These are phyloP conservation scores for Monsonia emarginata DNA, from an alignment of 441 rosid species.

Conservation along the genomic window DNA sequence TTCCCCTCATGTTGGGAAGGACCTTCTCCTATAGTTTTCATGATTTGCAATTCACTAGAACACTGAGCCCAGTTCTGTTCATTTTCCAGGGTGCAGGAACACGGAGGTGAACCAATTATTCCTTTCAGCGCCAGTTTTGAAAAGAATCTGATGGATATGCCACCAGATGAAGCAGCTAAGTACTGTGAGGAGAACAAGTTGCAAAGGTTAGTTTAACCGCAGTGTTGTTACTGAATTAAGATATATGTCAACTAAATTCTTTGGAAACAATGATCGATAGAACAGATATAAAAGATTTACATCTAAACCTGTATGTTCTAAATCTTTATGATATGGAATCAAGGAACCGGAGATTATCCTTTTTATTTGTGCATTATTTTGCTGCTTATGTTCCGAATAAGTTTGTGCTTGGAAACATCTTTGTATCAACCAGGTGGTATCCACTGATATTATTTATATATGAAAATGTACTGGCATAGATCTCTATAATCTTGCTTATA, in stretches of 20 bases:
- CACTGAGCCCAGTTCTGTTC: not conserved
- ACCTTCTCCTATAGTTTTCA: not conserved
- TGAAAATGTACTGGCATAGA: not conserved
- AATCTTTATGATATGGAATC: not conserved
- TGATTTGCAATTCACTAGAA: not conserved
- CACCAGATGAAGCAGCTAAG: slow-evolving; percentile 59
- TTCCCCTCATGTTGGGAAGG: not conserved
- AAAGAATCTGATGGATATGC: slow-evolving; percentile 71
- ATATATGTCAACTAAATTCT: slow-evolving; percentile 8
- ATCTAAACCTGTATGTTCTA: not conserved
- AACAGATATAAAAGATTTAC: not conserved
- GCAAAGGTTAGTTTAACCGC: slow-evolving; percentile 59
- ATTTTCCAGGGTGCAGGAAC: slow-evolving; percentile 82
- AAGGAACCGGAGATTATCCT: no score
- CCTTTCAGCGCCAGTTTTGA: slow-evolving; percentile 84
- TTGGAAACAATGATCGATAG: not conserved
- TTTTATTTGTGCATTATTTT: no score
- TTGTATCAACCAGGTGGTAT: not conserved
- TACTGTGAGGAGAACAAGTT: slow-evolving; percentile 94
- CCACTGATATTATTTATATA: not conserved
- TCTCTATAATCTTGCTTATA: no score
- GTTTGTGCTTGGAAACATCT: not conserved
- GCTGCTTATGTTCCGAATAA: no score
- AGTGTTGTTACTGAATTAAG: not conserved
- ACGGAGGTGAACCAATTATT: slow-evolving; percentile 83